Evolutionary conservation across 2,329 filamentous ascomycete species (phyloP).

Genomic region (Verticillium nubilum): DNA sequence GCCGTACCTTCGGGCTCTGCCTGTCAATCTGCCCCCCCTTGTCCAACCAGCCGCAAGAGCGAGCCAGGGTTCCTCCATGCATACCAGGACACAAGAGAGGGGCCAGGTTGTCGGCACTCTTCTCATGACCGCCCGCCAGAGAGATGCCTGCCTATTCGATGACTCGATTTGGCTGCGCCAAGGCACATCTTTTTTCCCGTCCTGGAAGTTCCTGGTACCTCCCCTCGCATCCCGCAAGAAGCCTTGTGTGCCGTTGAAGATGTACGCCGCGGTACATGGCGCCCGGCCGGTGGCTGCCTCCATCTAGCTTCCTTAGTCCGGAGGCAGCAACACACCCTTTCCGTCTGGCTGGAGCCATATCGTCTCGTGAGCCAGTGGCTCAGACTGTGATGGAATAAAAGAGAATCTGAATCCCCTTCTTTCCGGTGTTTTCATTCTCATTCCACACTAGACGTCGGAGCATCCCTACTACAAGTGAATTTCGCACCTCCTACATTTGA

Average conservation of each 20-base stretch:
- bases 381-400: not conserved
- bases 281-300: not conserved
- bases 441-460: not conserved
- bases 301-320: not conserved
- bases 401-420: not conserved
- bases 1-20: no score
- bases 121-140: not conserved
- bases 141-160: not conserved
- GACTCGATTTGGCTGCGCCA: not conserved
- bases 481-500: not conserved
- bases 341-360: not conserved
- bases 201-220: not conserved
- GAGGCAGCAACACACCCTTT: not conserved
- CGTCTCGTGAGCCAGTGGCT: not conserved
- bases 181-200: not conserved
- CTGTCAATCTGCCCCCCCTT: no score
- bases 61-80: not conserved
- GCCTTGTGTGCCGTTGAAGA: not conserved
- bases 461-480: not conserved
- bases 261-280: not conserved
- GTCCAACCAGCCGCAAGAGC: not conserved
- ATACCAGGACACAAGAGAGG: not conserved
- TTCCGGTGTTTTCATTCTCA: not conserved
- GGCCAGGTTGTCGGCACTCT: not conserved
- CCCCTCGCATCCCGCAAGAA: not conserved